Conservation (phyloP, 148 eudicot genomes). For the Silene conica region DNA sequence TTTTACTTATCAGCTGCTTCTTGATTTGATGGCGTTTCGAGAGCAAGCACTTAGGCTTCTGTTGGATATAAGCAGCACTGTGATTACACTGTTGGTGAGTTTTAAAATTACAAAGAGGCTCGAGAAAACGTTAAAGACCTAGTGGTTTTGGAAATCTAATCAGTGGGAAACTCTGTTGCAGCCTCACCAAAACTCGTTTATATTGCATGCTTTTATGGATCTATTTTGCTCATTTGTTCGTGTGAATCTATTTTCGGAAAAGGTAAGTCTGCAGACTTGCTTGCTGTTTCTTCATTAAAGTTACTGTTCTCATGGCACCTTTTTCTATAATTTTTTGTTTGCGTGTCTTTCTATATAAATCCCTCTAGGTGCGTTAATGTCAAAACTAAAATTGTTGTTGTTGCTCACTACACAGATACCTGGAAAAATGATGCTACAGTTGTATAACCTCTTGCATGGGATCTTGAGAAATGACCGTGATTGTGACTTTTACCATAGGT, state of each 20-base stretch:
- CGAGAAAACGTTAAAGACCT: neutral
- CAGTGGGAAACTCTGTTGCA: conserved; percentile 42
- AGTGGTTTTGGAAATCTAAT: conserved; percentile 29
- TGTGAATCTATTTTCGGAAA: conserved; percentile 86
- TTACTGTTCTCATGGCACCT: neutral
- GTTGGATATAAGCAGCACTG: conserved; percentile 97
- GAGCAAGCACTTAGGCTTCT: conserved; percentile 95
- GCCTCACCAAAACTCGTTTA: conserved; percentile 97
- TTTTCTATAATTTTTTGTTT: neutral
- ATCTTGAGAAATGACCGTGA: conserved; percentile 83
- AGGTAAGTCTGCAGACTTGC: conserved; percentile 44
- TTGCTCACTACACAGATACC: conserved; percentile 59
- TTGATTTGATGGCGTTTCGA: conserved; percentile 96
- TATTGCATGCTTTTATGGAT: conserved; percentile 96
- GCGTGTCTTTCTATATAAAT: neutral
- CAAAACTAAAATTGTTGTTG: conserved; percentile 21
- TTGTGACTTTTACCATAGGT: conserved; percentile 97
- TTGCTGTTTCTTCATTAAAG: neutral
- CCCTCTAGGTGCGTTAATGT: neutral
- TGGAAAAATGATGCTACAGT: conserved; percentile 92
- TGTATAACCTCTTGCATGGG: conserved; percentile 87
- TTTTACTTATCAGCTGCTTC: conserved; percentile 64
- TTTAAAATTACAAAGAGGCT: conserved; percentile 12
- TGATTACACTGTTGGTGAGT: conserved; percentile 90
- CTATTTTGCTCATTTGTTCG: conserved; percentile 96